Conservation (phyloP, 2,329 filamentous ascomycete genomes). For the Colletotrichum higginsianum region DNA sequence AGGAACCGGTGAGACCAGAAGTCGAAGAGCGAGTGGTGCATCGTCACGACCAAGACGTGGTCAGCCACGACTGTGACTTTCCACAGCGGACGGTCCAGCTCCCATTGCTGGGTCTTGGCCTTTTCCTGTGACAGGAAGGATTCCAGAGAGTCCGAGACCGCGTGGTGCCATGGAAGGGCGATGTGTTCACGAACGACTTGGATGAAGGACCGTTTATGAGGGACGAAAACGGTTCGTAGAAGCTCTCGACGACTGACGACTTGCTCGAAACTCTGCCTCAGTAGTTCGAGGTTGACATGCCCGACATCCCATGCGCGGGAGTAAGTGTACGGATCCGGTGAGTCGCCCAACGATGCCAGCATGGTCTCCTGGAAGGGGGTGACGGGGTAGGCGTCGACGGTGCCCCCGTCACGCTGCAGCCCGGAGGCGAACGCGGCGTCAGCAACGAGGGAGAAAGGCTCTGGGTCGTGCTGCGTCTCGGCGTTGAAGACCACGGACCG, state of each 20-base stretch:
- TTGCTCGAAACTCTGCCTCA: conserved; percentile 36
- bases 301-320: conserved; percentile 41
- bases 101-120: not conserved
- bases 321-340: conserved; percentile 42
- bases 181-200: conserved; percentile 5
- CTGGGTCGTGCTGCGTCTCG: not conserved
- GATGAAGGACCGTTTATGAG: conserved; percentile 7
- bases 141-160: not conserved
- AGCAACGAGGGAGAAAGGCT: conserved; percentile 39
- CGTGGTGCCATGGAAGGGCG: conserved; percentile 7
- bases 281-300: conserved; percentile 23
- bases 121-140: not conserved
- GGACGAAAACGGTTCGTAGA: conserved; percentile 43
- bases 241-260: conserved; percentile 40
- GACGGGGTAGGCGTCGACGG: conserved; percentile 45
- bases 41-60: conserved; percentile 46
- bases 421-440: not conserved
- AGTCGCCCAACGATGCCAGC: conserved; percentile 33
- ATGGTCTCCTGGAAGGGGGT: conserved; percentile 46
- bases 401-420: not conserved
- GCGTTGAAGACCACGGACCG: not conserved
- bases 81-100: not conserved
- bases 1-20: conserved; percentile 51
- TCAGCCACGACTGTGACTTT: not conserved
- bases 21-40: conserved; percentile 53